These are phyloP conservation scores for Epichloe elymi DNA, from an alignment of 2,329 filamentous ascomycete genomes.

Conservation along the genomic window DNA sequence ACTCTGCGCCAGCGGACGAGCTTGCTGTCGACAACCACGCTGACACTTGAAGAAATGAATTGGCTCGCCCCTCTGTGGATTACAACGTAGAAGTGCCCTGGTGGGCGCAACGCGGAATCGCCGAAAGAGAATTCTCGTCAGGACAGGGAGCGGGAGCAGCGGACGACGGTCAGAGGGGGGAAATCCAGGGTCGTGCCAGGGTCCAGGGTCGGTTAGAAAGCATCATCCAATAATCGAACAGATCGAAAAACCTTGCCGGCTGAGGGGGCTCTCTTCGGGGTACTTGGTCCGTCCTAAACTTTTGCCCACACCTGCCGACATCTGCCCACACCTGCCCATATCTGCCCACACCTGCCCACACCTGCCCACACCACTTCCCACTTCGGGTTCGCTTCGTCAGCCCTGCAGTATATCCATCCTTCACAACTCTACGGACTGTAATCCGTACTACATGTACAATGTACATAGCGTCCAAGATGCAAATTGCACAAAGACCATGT, in stretches of 20 bases:
- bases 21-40: too few species aligned
- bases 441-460: too few species aligned
- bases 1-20: background rate
- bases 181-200: slow-evolving; percentile 17
- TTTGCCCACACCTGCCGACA: too few species aligned
- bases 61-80: background rate
- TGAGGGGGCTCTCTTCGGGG: background rate
- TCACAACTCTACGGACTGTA: too few species aligned
- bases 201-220: slow-evolving; percentile 8
- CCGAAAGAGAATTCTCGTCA: background rate
- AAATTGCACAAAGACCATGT: background rate
- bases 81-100: background rate
- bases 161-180: background rate
- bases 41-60: background rate
- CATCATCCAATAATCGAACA: slow-evolving; percentile 23
- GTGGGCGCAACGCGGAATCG: background rate
- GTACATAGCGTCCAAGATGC: too few species aligned
- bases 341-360: too few species aligned
- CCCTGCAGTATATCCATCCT: too few species aligned
- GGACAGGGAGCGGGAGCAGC: background rate
- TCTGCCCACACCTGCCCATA: too few species aligned
- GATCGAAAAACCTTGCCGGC: slow-evolving; percentile 15
- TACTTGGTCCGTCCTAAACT: too few species aligned
- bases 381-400: too few species aligned
- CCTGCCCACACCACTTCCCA: too few species aligned